Conservation (phyloP, 2,329 filamentous ascomycete species). For the Alternaria angustiovoidea region DNA sequence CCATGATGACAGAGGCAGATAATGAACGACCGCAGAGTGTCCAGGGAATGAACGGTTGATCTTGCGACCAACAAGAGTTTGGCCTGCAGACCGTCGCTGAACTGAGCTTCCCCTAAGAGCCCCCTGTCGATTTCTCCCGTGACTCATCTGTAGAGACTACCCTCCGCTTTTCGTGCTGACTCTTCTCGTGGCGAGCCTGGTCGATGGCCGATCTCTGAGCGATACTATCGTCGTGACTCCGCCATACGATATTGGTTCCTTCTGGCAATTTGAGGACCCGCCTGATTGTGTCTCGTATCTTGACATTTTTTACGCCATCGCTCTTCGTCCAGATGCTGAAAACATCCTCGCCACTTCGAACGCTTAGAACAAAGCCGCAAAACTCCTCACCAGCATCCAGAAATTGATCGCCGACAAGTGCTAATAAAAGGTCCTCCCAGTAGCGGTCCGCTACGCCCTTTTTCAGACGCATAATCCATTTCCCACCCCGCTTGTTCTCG, state of each 20-base stretch:
- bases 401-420: slow-evolving; percentile 93
- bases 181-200: slow-evolving; percentile 88
- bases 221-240: slow-evolving; percentile 95
- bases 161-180: slow-evolving; percentile 55
- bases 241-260: slow-evolving; percentile 93
- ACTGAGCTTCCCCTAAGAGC: slow-evolving; percentile 25
- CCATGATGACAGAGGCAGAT: neutral
- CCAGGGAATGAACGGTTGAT: neutral
- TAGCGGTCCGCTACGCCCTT: slow-evolving; percentile 97
- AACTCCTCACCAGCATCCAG: slow-evolving; percentile 91
- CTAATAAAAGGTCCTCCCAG: slow-evolving; percentile 93
- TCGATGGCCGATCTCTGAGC: slow-evolving; percentile 90
- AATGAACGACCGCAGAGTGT: neutral
- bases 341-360: slow-evolving; percentile 95
- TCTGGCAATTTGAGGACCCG: slow-evolving; percentile 83
- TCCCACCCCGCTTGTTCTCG: slow-evolving; percentile 93
- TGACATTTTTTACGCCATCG: slow-evolving; percentile 90
- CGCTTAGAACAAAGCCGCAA: slow-evolving; percentile 92
- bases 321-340: slow-evolving; percentile 97
- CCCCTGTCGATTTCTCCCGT: slow-evolving; percentile 40
- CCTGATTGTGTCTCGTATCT: slow-evolving; percentile 97
- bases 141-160: slow-evolving; percentile 49
- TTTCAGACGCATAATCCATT: slow-evolving; percentile 96
- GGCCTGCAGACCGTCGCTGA: slow-evolving; percentile 1
- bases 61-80: neutral